Evolutionary conservation across 2,329 filamentous ascomycete species (phyloP).

Genomic region (Trichoderma atrobrunneum): DNA sequence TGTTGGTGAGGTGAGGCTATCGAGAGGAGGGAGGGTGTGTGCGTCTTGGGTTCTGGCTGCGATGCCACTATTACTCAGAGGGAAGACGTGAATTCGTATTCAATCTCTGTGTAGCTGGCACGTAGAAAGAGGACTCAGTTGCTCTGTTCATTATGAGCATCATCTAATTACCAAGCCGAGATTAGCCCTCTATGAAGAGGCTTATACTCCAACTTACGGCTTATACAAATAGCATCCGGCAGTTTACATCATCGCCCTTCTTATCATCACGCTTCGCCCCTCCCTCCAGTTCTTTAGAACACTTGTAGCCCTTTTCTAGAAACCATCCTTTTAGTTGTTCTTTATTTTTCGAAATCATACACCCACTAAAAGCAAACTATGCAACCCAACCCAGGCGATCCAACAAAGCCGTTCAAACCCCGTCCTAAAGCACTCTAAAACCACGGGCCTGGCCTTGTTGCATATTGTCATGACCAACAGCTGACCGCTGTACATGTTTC

Average conservation of each 20-base stretch:
- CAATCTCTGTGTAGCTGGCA: accelerated
- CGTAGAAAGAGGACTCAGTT: neutral
- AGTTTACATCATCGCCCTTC: neutral
- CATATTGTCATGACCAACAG: neutral
- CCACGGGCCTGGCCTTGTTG: neutral
- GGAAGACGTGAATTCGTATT: neutral
- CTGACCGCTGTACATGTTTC: neutral
- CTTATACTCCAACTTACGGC: neutral
- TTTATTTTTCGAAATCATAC: neutral
- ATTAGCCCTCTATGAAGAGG: neutral
- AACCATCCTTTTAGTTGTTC: neutral
- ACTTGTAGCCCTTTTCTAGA: neutral
- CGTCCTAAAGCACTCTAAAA: neutral
- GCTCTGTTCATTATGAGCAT: neutral
- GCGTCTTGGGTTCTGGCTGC: neutral
- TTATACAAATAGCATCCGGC: neutral
- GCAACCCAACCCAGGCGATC: neutral
- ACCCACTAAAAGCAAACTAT: slow-evolving; percentile 5
- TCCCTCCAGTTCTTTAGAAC: neutral
- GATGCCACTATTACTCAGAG: neutral
- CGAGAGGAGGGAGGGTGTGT: neutral
- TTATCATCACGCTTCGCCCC: neutral
- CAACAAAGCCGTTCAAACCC: neutral
- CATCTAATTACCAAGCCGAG: neutral
- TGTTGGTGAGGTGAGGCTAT: neutral